Conservation (phyloP, 148 eudicot genomes). For the Rhododendron ferrugineum region DNA sequence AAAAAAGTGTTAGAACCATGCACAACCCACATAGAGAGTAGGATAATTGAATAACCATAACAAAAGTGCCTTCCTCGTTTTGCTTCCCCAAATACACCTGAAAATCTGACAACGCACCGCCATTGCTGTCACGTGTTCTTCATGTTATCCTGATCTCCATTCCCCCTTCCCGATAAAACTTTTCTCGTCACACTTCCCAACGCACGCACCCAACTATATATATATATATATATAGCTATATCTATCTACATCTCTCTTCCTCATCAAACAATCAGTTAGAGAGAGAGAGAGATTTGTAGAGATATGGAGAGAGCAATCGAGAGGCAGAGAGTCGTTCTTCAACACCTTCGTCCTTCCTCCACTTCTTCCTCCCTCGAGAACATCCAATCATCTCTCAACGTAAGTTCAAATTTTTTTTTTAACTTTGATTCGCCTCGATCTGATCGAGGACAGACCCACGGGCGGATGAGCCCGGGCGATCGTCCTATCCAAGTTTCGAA, state of each 20-base stretch:
- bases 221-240: too few species aligned
- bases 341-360: slow-evolving; percentile 50
- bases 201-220: too few species aligned
- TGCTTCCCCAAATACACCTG: background rate
- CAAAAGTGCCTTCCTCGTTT: too few species aligned
- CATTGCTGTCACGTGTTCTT: too few species aligned
- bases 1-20: too few species aligned
- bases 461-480: too few species aligned
- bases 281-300: slow-evolving; percentile 6
- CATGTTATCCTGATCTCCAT: background rate
- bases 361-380: slow-evolving; percentile 35
- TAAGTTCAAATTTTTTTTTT: slow-evolving; percentile 16
- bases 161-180: background rate
- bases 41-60: too few species aligned
- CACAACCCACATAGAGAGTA: too few species aligned
- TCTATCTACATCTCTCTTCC: background rate
- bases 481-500: background rate
- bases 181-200: background rate
- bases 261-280: background rate
- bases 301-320: slow-evolving; percentile 68
- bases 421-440: background rate
- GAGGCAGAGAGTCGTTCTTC: slow-evolving; percentile 62
- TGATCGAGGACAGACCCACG: background rate
- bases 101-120: background rate
- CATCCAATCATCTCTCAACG: slow-evolving; percentile 42